phyloP scores from a whole-genome alignment of 2,329 filamentous ascomycete genomes.

The Colletotrichum phormii region DNA sequence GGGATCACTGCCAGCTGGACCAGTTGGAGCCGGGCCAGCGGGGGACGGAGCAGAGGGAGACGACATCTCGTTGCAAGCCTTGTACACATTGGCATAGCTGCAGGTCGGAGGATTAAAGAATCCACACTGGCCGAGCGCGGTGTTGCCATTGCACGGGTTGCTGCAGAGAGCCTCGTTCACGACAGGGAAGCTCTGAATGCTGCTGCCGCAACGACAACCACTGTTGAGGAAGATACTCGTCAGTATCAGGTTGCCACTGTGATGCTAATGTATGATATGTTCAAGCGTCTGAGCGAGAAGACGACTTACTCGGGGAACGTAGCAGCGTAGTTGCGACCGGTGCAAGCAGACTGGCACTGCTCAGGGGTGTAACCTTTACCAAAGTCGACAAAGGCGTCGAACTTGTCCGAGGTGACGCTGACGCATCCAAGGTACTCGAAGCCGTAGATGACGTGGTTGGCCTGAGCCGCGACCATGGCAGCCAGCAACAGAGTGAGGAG shows the following conservation, averaged over 20 bases:
- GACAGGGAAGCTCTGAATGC: constrained; percentile 1
- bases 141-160: constrained; percentile 17
- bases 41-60: neutral
- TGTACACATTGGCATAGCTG: constrained; percentile 29
- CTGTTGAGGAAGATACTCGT: neutral
- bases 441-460: constrained; percentile 11
- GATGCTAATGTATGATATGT: neutral
- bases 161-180: constrained; percentile 28
- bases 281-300: neutral
- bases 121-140: constrained; percentile 19
- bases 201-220: constrained; percentile 31
- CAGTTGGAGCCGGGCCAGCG: neutral
- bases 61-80: constrained; percentile 13
- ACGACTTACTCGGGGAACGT: constrained; percentile 25
- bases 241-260: neutral
- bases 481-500: constrained; percentile 16
- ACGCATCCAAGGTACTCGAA: constrained; percentile 36
- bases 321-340: constrained; percentile 23
- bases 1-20: neutral
- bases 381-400: constrained; percentile 25
- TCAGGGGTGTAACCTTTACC: constrained; percentile 23
- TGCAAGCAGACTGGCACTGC: constrained; percentile 34
- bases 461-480: constrained; percentile 14
- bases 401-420: constrained; percentile 18
- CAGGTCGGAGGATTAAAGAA: constrained; percentile 3